These are phyloP conservation scores for Nothophaeocryptopus gaeumannii DNA, from an alignment of 2,329 filamentous ascomycete genomes.

Conservation along the genomic window DNA sequence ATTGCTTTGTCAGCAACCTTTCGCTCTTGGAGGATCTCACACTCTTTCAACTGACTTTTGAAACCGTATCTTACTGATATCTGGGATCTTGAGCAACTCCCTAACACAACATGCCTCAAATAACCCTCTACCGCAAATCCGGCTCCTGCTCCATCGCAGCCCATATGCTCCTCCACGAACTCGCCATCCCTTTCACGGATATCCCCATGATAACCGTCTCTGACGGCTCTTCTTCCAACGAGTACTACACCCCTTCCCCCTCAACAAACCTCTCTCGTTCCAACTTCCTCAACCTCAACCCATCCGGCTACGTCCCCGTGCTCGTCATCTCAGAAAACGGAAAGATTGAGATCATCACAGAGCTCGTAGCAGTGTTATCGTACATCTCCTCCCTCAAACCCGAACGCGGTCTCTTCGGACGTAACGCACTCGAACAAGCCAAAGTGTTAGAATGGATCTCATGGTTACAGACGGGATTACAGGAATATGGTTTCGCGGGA, in stretches of 20 bases:
- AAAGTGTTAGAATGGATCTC: slow-evolving; percentile 38
- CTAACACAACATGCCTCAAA: neutral
- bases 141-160: slow-evolving; percentile 13
- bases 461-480: slow-evolving; percentile 35
- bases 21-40: too few relatives aligned
- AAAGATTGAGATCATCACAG: slow-evolving; percentile 32
- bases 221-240: neutral
- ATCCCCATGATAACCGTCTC: neutral
- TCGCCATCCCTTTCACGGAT: slow-evolving; percentile 8
- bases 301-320: slow-evolving; percentile 35
- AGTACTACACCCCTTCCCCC: slow-evolving; percentile 2
- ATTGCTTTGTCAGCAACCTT: slow-evolving; percentile 3
- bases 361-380: slow-evolving; percentile 35
- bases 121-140: slow-evolving; percentile 13
- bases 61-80: too few relatives aligned
- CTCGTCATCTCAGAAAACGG: slow-evolving; percentile 24
- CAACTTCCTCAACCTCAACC: slow-evolving; percentile 32
- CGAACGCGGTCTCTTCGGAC: slow-evolving; percentile 30
- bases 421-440: slow-evolving; percentile 31
- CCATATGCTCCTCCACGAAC: slow-evolving; percentile 12
- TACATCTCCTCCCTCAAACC: slow-evolving; percentile 34
- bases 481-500: slow-evolving; percentile 32
- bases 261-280: slow-evolving; percentile 4
- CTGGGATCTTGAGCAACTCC: too few relatives aligned
- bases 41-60: too few relatives aligned